Conservation (phyloP, 106 monocot genomes). For the Apostasia shenzhenica region DNA sequence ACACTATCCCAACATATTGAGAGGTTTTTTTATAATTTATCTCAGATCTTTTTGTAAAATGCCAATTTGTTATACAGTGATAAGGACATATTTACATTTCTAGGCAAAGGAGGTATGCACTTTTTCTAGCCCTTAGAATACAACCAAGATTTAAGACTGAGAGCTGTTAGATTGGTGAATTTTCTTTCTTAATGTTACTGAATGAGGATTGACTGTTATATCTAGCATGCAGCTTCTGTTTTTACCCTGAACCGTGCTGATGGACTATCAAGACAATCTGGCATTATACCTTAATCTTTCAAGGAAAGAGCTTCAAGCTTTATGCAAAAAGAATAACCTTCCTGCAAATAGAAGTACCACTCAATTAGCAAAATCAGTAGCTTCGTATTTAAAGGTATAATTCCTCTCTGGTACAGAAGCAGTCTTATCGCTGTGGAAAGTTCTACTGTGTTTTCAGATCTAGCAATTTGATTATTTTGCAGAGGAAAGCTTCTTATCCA, state of each 20-base stretch:
- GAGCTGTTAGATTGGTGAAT: too few species aligned
- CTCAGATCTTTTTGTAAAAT: too few species aligned
- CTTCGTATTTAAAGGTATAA: constrained; percentile 42
- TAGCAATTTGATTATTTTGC: constrained; percentile 7
- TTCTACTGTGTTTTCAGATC: not conserved
- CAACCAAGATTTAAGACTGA: too few species aligned
- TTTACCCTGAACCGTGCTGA: not conserved
- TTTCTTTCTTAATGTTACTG: too few species aligned
- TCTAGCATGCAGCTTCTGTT: too few species aligned
- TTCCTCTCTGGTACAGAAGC: not conserved
- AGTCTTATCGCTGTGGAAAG: not conserved
- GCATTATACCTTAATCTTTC: constrained; percentile 37
- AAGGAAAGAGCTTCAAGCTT: constrained; percentile 55
- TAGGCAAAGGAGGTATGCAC: too few species aligned
- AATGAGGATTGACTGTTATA: too few species aligned
- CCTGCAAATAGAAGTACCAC: constrained; percentile 53
- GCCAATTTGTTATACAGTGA: too few species aligned
- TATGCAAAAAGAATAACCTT: constrained; percentile 64
- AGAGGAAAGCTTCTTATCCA: constrained; percentile 22
- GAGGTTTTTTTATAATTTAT: too few species aligned
- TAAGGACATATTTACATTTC: too few species aligned
- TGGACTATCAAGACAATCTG: constrained; percentile 39
- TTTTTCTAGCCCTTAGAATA: too few species aligned
- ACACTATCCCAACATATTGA: too few species aligned
- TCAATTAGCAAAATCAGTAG: constrained; percentile 55